Evolutionary conservation across 2,329 filamentous ascomycete species (phyloP), one percentile per base, ranked within the genome.

Genomic region (Chaetomium globosum): DNA sequence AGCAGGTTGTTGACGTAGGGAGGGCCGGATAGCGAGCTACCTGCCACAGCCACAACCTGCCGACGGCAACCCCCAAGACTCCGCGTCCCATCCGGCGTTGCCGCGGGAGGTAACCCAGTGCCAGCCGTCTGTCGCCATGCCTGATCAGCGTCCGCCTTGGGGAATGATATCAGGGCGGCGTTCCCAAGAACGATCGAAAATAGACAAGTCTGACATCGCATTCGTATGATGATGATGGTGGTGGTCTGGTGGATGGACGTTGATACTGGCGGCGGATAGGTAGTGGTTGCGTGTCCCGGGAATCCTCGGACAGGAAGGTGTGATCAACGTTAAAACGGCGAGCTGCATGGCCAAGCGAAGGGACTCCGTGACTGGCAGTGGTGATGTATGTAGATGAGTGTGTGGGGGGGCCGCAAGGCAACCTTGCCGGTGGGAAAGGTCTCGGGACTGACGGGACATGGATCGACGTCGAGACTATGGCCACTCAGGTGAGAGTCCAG

Each of bases 401-500:
- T 30, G 16, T 5, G 43, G 21, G 58, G 46, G 46, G 12, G 52
- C 9, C 10, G n/a, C n/a, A 26, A 26, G 19, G 8, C 39, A 61
- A 64, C 60, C 55, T 65, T 63, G 63, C 58, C 48, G 64, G 53
- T 53, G 59, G 39, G 8, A 23, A 43, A 51, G 59, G 63, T 63
- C 66, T 71, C 64, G 65, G 67, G 66, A 67, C 52, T 54, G 52
- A 36, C 59, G 65, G 63, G 67, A 66, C 8, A 26, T 19, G 39
- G 59, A 33, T 61, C 58, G 58, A 33, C 52, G 49, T 61, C 36
- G 58, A 62, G 53, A n/a, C 59, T 43, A 48, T 55, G 62, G 55
- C 58, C 43, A 61, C 23, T 51, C 53, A 52, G 48, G n/a, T 51
- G 26, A 61, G 23, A 63, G 59, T 43, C 46, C 46, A 31, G 26